Evolutionary conservation across 1,284 basidiomycete genomes (phyloP), one percentile per base, ranked within the genome.

Genomic region (Moesziomyces sp.): DNA sequence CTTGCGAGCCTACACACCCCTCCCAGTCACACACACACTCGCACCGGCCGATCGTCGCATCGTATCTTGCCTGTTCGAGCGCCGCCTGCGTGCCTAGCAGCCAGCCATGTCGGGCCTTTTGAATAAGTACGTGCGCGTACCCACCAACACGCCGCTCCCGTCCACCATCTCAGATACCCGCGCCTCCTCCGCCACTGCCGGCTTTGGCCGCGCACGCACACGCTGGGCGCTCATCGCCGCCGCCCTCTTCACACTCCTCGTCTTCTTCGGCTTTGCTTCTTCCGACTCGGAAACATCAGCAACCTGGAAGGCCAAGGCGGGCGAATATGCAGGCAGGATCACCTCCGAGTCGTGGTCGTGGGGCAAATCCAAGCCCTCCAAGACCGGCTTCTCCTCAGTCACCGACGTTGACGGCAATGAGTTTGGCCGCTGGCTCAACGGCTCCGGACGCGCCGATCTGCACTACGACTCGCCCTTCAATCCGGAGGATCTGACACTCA

Each of bases 381-480:
- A 19, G 3, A 4, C 44, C 0, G 8, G 24, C 30, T 45, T 42
- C 16, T 52, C 57, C 1, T 45, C 30, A 10, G 35, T 40, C 19
- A 44, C 19, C 2, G 47, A 70, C 19, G 64, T 64, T n/a, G 38
- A 45, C 19, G 74, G 73, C 8, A 35, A 58, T 42, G 75, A 71
- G 49, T 69, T 74, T 21, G 24, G 52, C 5, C 71, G 61, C 2
- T 80, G 72, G 74, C 23, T 72, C 48, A 68, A 73, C 24, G 78
- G 69, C 2, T 70, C 70, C 14, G 69, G 73, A 5, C 51, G 77
- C 1, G 23, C 49, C 0, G 44, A 68, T 28, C 58, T 80, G 30
- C 40, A 40, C 21, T 81, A 80, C 59, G 58, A 76, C 42, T 68
- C 71, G n/a, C 69, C 72, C 10, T 80, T 82, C 71, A 80, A 80